phyloP scores from a whole-genome alignment of 352 stramenopile species.

The Phytopythium chamaehyphon region DNA sequence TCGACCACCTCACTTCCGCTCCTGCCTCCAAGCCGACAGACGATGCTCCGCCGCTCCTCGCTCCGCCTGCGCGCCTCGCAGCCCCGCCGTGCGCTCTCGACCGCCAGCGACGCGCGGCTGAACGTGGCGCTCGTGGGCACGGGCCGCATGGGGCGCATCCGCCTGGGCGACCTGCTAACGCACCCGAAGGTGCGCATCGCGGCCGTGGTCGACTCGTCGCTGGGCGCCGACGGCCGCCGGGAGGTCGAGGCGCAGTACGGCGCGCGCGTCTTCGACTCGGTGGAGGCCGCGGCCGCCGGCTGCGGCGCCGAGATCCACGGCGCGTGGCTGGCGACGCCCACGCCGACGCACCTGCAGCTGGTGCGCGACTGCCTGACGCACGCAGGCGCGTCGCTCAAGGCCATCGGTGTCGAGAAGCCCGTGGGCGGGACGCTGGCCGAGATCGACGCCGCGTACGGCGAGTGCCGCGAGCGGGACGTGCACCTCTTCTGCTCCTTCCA shows the following conservation, averaged over 20 bases:
- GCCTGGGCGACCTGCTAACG: conserved; percentile 48
- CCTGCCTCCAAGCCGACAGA: not conserved
- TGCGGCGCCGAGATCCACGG: conserved; percentile 33
- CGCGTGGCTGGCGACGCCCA: conserved; percentile 76
- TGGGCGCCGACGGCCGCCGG: conserved; percentile 8
- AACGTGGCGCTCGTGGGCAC: conserved; percentile 67
- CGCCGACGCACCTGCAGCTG: conserved; percentile 56
- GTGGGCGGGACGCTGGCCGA: conserved; percentile 51
- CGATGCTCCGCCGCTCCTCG: conserved; percentile 10
- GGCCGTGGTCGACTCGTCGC: conserved; percentile 54
- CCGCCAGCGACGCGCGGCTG: conserved; percentile 11
- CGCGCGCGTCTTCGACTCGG: conserved; percentile 27
- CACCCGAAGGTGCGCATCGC: conserved; percentile 50
- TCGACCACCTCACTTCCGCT: not conserved
- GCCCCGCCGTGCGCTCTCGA: conserved; percentile 9
- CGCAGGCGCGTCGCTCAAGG: conserved; percentile 14
- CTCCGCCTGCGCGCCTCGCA: not conserved
- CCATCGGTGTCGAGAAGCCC: conserved; percentile 77
- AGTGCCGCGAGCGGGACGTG: conserved; percentile 42
- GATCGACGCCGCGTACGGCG: conserved; percentile 55
- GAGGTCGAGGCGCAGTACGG: conserved; percentile 43
- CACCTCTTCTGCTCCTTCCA: conserved; percentile 91
- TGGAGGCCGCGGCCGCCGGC: conserved; percentile 23
- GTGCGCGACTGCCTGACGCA: conserved; percentile 29
- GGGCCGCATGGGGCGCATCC: conserved; percentile 75